Base-by-base conservation (phyloP, 257 asterid species). In the Paraleonurus japonicus region DNA sequence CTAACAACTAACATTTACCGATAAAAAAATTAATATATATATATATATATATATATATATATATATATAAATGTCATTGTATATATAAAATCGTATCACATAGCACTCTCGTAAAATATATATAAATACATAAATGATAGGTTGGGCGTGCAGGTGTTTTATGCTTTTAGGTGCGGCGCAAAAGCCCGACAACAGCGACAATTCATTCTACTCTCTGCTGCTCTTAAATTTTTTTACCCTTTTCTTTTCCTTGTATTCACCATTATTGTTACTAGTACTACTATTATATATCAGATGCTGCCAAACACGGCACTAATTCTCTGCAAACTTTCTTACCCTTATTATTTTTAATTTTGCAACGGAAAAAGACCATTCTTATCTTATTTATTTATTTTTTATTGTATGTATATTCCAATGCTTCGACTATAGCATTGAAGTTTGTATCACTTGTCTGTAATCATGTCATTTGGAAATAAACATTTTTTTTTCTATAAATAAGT, bases 121-220 rank as follows among this genome's bases (percentile, higher is more conserved):
- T n/a, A n/a, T n/a, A n/a, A n/a, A 32, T 32, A 32, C 8, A 32
- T 12, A 35, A 8, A 35, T 35, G 43, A 71, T 60, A 61, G 48
- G 76, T 71, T 68, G 72, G 81, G 84, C 81, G 77, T 81, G 86
- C 90, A 69, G 75, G 85, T 63, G 66, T 13, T 20, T 16, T 16
- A 61, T 65, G 67, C 74, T 82, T 17, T 68, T 30, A 64, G 45
- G 76, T 76, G 82, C 87, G 82, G 85, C 87, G 78, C 70, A 75
- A 57, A 65, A 60, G 35, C 76, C 73, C 67, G 85, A 83, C 88
- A 83, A 30, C 54, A 26, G n/a, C 70, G 37, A 65, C 58, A 13
- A 43, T 71, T 58, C 60, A 12, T 37, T 20, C 10, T 53, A 1
- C 54, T 16, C 19, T 1, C 54, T 30, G 0, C n/a, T 15, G 11